These are phyloP conservation scores for Austroboletus festivus DNA, from an alignment of 768 basidiomycete genomes.

Conservation along the genomic window DNA sequence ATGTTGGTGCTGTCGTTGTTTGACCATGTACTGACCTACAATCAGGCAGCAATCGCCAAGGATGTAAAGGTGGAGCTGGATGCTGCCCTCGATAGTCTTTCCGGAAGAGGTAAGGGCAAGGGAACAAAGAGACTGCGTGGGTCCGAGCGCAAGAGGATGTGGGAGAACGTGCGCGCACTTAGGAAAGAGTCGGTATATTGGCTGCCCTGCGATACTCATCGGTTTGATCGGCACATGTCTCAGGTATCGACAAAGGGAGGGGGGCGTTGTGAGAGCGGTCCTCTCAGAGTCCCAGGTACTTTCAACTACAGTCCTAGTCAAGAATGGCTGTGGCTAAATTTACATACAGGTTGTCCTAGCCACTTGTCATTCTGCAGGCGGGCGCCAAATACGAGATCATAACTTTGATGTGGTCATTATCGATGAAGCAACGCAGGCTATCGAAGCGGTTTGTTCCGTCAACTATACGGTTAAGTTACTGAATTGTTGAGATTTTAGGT, in stretches of 20 bases:
- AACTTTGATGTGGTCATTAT: conserved; percentile 93
- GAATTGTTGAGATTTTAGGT: conserved; percentile 5
- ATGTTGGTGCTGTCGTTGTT: not conserved
- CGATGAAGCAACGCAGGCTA: conserved; percentile 95
- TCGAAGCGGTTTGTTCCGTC: conserved; percentile 74
- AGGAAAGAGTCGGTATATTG: conserved; percentile 74
- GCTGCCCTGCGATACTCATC: not conserved
- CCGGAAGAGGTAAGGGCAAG: conserved; percentile 70
- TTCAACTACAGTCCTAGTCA: not conserved
- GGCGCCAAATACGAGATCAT: conserved; percentile 70
- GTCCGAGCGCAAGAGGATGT: conserved; percentile 75
- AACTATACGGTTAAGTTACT: not conserved
- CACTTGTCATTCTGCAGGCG: conserved; percentile 93
- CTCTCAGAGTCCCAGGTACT: conserved; percentile 72
- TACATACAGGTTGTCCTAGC: conserved; percentile 70
- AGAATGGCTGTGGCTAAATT: not conserved
- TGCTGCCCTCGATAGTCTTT: conserved; percentile 56
- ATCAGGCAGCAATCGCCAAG: conserved; percentile 73
- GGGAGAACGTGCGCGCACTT: conserved; percentile 82
- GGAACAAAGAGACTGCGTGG: conserved; percentile 72
- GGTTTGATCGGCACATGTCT: not conserved
- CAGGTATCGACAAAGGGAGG: conserved; percentile 88
- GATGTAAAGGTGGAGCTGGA: conserved; percentile 90
- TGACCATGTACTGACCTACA: not conserved
- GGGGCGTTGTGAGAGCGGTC: conserved; percentile 77